Conservation (phyloP, 2,329 filamentous ascomycete genomes). For the Metarhizium humberi region DNA sequence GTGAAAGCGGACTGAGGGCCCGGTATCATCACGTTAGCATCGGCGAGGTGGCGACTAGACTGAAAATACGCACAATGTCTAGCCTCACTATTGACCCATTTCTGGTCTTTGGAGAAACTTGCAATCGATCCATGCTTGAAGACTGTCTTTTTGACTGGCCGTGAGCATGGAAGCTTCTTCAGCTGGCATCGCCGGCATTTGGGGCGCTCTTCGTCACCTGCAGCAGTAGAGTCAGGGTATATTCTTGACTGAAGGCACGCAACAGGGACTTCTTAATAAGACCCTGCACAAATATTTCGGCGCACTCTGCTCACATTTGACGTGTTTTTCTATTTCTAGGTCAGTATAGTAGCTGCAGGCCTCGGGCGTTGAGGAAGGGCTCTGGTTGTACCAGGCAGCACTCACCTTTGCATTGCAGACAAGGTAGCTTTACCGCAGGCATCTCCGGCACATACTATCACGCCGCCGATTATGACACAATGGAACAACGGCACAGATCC, state of each 20-base stretch:
- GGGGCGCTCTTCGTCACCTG: conserved; percentile 29
- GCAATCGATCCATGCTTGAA: conserved; percentile 26
- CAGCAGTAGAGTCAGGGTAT: not conserved
- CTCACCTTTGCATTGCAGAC: conserved; percentile 26
- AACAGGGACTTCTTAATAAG: not conserved
- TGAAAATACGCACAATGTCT: conserved; percentile 20
- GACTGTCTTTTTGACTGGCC: conserved; percentile 24
- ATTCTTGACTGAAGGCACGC: not conserved
- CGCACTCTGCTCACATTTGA: conserved; percentile 22
- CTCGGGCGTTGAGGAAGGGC: not conserved
- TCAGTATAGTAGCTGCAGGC: conserved; percentile 6
- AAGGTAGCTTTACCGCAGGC: conserved; percentile 24
- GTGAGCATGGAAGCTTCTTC: conserved; percentile 23
- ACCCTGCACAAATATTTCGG: not conserved
- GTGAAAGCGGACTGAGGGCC: conserved; percentile 12
- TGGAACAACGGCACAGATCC: too few relatives aligned
- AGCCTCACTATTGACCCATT: conserved; percentile 26
- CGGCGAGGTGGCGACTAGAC: not conserved
- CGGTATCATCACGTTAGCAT: not conserved
- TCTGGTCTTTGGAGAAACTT: conserved; percentile 24
- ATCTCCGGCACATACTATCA: conserved; percentile 11
- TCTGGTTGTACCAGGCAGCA: not conserved
- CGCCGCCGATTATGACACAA: not conserved
- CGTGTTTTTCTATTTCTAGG: conserved; percentile 20
- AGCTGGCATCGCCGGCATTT: conserved; percentile 24